Evolutionary conservation across 2,329 filamentous ascomycete species (phyloP).

Genomic region (Polytolypa hystricis): DNA sequence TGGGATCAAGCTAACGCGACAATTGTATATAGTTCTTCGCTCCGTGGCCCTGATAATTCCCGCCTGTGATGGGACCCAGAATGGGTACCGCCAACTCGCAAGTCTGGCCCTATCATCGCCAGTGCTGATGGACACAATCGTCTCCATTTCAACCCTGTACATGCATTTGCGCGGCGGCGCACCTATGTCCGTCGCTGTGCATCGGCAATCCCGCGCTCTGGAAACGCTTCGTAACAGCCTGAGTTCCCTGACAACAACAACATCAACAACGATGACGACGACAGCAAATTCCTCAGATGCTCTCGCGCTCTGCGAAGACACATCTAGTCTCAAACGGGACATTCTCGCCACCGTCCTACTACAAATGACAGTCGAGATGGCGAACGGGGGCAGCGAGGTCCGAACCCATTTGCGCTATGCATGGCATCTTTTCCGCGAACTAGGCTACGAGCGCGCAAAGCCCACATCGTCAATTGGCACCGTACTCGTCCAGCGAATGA

Average conservation of each 20-base stretch:
- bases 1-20: not conserved
- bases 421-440: conserved; percentile 2
- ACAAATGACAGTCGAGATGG: conserved; percentile 3
- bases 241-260: not conserved
- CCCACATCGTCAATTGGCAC: not conserved
- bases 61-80: conserved; percentile 3
- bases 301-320: no score
- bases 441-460: conserved; percentile 1
- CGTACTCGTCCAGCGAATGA: conserved; percentile 2
- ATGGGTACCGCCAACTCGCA: conserved; percentile 4
- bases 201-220: conserved; percentile 1
- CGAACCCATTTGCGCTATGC: conserved; percentile 1
- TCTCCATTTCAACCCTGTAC: conserved; percentile 2
- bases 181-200: conserved; percentile 1
- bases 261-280: no score
- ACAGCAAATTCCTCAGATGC: not conserved
- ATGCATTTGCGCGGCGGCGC: conserved; percentile 3
- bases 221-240: conserved; percentile 2
- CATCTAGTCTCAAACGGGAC: conserved; percentile 2
- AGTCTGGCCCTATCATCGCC: conserved; percentile 1
- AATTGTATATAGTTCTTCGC: conserved; percentile 2
- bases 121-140: conserved; percentile 2
- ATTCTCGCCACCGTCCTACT: conserved; percentile 2
- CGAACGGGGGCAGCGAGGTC: conserved; percentile 1
- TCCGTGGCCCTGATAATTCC: conserved; percentile 2